Evolutionary conservation across 441 rosid species (phyloP), one percentile per base, ranked within the genome.

Genomic region (Adansonia rubrostipa): DNA sequence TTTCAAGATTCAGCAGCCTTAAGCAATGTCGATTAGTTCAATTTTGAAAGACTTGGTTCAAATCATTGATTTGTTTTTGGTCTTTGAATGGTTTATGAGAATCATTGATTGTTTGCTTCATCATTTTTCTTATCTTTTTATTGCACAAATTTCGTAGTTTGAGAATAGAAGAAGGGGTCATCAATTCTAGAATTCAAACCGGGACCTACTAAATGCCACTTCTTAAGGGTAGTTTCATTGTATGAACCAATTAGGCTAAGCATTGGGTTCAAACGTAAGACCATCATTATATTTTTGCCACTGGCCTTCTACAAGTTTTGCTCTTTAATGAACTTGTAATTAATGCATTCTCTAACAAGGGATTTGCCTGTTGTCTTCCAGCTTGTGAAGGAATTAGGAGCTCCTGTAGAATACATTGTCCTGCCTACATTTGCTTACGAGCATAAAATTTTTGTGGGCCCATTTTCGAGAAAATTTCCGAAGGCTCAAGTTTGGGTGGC

Each of bases 341-440:
- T 28, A 28, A 28, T 28, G 20, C 48, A 22, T 40, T 44, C 5
- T 69, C 64, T 75, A 77, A 85, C 53, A 42, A 63, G 20, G 51
- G 75, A 62, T 78, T 69, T 60, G 17, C 70, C 71, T 72, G 51
- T 50, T 51, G 79, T 15, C 75, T 87, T 73, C 77, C 88, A 96
- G 99, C 97, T 96, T 63, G 79, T 96, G 85, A 91, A 93, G 84
- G 98, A 92, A 84, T 78, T 93, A 77, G 97, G 83, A 70, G 93
- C 98, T 77, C 94, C 98, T 0, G 96, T 96, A 42, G 97, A 96
- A 85, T 88, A 77, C 80, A 93, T 96, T 73, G 87, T 93, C 74
- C 90, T 96, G 74, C 97, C 99, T 17, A 93, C 99, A 19, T 96
- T 96, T 74, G 98, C 99, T 45, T 96, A 96, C 20, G 99, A 96